Conservation (phyloP, 345 rosid genomes). For the Populus euphratica region DNA sequence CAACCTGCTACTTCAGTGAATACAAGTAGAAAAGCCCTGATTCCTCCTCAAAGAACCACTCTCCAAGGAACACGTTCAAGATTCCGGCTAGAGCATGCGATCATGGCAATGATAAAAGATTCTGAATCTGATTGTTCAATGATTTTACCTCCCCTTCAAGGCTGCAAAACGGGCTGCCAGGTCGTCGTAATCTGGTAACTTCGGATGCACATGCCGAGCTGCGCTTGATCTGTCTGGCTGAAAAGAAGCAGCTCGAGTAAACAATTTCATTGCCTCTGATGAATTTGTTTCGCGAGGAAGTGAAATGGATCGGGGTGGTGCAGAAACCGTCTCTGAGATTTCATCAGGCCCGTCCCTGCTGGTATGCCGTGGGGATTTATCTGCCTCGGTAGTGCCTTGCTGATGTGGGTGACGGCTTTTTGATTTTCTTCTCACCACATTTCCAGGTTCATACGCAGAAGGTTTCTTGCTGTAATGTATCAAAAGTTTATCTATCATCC, state of each 20-base stretch:
- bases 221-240: conserved; percentile 60
- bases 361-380: conserved; percentile 21
- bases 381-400: conserved; percentile 17
- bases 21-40: background rate
- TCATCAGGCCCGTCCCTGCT: conserved; percentile 33
- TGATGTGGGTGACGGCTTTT: conserved; percentile 46
- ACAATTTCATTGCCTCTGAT: conserved; percentile 43
- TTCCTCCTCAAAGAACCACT: background rate
- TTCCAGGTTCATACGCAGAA: conserved; percentile 43
- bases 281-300: conserved; percentile 52
- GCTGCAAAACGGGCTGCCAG: conserved; percentile 88
- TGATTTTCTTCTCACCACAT: conserved; percentile 41
- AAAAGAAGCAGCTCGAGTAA: conserved; percentile 66
- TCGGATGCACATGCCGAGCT: conserved; percentile 90
- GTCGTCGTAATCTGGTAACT: conserved; percentile 87
- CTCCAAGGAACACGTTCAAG: conserved; percentile 8
- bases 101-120: background rate
- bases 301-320: conserved; percentile 58
- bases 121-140: background rate
- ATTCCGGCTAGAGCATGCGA: background rate
- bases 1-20: background rate
- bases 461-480: conserved; percentile 87
- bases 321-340: conserved; percentile 29
- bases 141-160: conserved; percentile 60
- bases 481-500: conserved; percentile 75